These are phyloP conservation scores for Pseudogymnoascus sp. DNA, from an alignment of 2,329 filamentous ascomycete species.

Conservation along the genomic window DNA sequence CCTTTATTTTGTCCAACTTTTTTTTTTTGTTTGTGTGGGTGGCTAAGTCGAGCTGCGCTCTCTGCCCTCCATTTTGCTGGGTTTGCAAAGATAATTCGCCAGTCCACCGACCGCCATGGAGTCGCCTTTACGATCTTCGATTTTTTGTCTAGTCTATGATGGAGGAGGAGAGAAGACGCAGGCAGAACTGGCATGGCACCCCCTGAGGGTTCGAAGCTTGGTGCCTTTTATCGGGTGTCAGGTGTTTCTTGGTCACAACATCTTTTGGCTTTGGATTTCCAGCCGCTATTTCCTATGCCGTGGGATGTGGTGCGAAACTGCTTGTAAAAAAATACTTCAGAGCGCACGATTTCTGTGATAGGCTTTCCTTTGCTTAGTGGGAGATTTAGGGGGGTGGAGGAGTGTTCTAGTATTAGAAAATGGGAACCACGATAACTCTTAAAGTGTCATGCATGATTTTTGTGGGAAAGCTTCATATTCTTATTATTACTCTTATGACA, in stretches of 20 bases:
- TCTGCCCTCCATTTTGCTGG: constrained; percentile 7
- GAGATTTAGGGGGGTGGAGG: background rate
- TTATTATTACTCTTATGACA: background rate
- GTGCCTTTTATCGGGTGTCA: background rate
- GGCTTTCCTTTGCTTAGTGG: constrained; percentile 7
- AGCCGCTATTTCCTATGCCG: background rate
- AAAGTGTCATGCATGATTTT: background rate
- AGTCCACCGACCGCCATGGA: constrained; percentile 3
- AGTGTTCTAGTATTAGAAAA: constrained; percentile 8
- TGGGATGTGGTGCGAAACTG: constrained; percentile 7
- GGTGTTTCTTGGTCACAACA: constrained; percentile 4
- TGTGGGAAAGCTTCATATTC: background rate
- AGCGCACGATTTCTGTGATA: background rate
- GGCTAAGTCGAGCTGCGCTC: constrained; percentile 20
- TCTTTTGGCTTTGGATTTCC: background rate
- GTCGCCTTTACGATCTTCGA: constrained; percentile 3
- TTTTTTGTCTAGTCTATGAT: background rate
- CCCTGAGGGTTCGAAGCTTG: background rate
- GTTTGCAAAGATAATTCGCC: constrained; percentile 8
- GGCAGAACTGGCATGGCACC: background rate
- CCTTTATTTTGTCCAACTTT: constrained; percentile 23
- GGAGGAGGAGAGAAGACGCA: background rate
- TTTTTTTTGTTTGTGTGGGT: constrained; percentile 29
- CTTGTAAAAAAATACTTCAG: constrained; percentile 9
- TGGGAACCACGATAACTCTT: constrained; percentile 8